A percentile compares a stretch with the other conserved stretches of the same genome.
phyloP scores from a whole-genome alignment of 129 eudicot genomes.

The Flaveria trinervia region DNA sequence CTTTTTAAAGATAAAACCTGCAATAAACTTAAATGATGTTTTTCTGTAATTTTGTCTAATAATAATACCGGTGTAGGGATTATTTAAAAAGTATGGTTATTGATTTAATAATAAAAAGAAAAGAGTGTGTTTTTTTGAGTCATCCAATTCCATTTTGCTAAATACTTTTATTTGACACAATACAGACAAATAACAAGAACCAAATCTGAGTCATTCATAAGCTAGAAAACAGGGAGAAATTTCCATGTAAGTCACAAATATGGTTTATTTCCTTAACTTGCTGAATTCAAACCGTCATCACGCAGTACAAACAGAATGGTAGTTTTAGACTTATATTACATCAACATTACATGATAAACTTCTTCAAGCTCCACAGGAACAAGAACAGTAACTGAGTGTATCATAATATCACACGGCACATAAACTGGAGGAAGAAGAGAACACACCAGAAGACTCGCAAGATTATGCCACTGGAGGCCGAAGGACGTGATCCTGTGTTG shows the following conservation, averaged over 20 bases:
- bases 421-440: slow-evolving; percentile 19
- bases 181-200: background rate
- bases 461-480: slow-evolving; percentile 82
- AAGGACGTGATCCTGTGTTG: slow-evolving; percentile 76
- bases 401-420: slow-evolving; percentile 3
- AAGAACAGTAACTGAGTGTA: slow-evolving; percentile 17
- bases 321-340: slow-evolving; percentile 33
- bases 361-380: slow-evolving; percentile 26
- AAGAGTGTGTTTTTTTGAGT: no score
- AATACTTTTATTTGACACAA: background rate
- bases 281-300: slow-evolving; percentile 16
- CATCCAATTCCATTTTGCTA: background rate
- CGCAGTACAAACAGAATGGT: slow-evolving; percentile 26
- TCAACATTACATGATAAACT: slow-evolving; percentile 24
- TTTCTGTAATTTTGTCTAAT: no score
- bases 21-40: no score
- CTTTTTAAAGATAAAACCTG: no score
- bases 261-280: slow-evolving; percentile 13
- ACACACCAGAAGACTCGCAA: slow-evolving; percentile 31
- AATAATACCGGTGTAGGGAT: no score
- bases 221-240: background rate
- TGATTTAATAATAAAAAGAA: no score
- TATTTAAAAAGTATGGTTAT: no score
- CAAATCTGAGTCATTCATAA: background rate
- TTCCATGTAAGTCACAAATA: background rate